Percentiles rank a stretch among this genome's conserved stretches.
Evolutionary conservation across 2,329 filamentous ascomycete species (phyloP).

Genomic region (Didymella pinodella): DNA sequence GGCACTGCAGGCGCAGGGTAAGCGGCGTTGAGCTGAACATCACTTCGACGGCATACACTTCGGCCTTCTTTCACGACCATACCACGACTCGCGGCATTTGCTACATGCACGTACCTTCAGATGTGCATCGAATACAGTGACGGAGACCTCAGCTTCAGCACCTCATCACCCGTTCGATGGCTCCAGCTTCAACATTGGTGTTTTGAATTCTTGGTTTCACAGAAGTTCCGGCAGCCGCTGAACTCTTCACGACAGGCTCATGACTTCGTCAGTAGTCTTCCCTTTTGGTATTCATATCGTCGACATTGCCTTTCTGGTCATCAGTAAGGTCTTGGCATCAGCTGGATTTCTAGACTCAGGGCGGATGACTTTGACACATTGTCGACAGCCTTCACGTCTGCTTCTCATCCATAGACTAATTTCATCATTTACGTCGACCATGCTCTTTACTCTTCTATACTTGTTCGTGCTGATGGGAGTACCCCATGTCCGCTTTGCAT

Average conservation of each 20-base stretch:
- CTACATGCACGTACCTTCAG: neutral
- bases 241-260: neutral
- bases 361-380: neutral
- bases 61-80: no score
- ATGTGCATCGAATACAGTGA: neutral
- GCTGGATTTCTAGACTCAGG: neutral
- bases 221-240: neutral
- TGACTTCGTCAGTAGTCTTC: neutral
- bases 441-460: neutral
- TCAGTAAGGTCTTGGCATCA: neutral
- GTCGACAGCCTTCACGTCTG: neutral
- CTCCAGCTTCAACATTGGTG: neutral
- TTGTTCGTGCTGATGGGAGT: neutral
- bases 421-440: neutral
- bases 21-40: slow-evolving; percentile 15
- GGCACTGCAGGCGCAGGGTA: slow-evolving; percentile 12
- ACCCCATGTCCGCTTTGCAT: neutral
- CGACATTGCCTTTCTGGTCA: neutral
- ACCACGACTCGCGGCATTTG: neutral
- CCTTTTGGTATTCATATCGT: neutral
- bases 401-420: neutral
- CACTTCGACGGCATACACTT: neutral
- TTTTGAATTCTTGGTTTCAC: neutral
- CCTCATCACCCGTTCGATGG: neutral
- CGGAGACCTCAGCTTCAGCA: neutral